Evolutionary conservation across 768 basidiomycete species (phyloP).

Genomic region (Boletus vermiculosoides): DNA sequence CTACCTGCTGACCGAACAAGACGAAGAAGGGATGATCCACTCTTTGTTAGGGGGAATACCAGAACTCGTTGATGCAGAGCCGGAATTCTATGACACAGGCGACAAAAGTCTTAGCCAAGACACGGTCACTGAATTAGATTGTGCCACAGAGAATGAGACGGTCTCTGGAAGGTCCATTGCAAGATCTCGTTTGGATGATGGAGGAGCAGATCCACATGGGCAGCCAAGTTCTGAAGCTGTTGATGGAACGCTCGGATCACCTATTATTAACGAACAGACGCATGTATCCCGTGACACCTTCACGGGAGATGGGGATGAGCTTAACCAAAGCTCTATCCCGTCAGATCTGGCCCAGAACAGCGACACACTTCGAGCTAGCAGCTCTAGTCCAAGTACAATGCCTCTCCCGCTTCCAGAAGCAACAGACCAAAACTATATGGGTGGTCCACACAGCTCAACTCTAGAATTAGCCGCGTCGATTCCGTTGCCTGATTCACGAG

Average conservation of each 20-base stretch:
- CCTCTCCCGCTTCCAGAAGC: neutral
- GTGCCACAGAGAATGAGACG: neutral
- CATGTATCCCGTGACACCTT: neutral
- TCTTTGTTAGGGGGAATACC: constrained; percentile 68
- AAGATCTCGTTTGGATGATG: neutral
- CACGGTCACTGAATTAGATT: neutral
- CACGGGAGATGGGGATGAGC: neutral
- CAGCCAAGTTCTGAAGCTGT: neutral
- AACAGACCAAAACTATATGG: neutral
- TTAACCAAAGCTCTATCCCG: neutral
- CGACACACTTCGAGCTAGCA: neutral
- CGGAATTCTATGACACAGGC: neutral
- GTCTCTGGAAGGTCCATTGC: neutral
- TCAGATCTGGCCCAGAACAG: neutral
- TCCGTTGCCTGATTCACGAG: constrained; percentile 21
- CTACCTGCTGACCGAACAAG: constrained; percentile 56
- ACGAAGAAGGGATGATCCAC: constrained; percentile 82
- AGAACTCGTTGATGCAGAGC: constrained; percentile 36
- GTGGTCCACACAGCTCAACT: neutral
- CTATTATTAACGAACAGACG: neutral
- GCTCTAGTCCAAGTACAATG: neutral
- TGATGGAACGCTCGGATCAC: neutral
- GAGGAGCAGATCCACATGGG: neutral
- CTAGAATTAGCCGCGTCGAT: constrained; percentile 17
- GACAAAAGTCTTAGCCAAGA: neutral